Conservation (phyloP, 441 rosid species). For the Croton laevigatus region DNA sequence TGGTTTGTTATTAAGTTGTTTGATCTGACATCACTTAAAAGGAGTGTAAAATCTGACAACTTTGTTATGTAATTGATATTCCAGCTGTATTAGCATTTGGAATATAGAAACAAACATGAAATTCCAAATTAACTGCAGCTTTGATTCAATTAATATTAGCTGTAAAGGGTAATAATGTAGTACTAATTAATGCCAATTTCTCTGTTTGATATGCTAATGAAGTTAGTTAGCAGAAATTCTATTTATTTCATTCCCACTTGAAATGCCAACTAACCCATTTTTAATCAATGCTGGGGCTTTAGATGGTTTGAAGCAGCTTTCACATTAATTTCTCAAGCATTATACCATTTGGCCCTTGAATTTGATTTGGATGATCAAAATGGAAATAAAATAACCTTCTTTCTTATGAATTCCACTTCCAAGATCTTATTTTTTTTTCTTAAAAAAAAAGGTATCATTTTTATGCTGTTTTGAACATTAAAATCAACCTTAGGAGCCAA, state of each 20-base stretch:
- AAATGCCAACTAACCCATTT: constrained; percentile 13
- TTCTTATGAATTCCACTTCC: too few relatives aligned
- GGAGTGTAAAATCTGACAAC: constrained; percentile 2
- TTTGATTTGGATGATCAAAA: neutral
- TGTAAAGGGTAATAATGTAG: constrained; percentile 11
- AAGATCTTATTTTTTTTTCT: too few relatives aligned
- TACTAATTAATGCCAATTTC: neutral
- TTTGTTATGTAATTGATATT: neutral
- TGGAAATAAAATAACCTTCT: too few relatives aligned
- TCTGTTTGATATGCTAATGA: constrained; percentile 13
- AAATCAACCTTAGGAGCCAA: too few relatives aligned
- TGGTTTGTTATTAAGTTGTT: neutral
- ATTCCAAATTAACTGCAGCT: neutral
- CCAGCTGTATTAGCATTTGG: constrained; percentile 13
- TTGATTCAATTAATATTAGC: constrained; percentile 19
- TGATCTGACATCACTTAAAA: constrained; percentile 5
- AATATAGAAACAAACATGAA: constrained; percentile 12
- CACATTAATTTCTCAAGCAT: constrained; percentile 1
- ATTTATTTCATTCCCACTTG: neutral
- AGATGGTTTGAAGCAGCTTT: constrained; percentile 9
- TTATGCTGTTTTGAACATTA: too few relatives aligned
- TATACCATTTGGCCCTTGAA: neutral
- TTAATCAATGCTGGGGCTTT: constrained; percentile 8
- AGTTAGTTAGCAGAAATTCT: constrained; percentile 2
- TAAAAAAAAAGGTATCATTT: too few relatives aligned